Base-by-base conservation (phyloP, 306 rosid species). In the Gastrolobium villosum region DNA sequence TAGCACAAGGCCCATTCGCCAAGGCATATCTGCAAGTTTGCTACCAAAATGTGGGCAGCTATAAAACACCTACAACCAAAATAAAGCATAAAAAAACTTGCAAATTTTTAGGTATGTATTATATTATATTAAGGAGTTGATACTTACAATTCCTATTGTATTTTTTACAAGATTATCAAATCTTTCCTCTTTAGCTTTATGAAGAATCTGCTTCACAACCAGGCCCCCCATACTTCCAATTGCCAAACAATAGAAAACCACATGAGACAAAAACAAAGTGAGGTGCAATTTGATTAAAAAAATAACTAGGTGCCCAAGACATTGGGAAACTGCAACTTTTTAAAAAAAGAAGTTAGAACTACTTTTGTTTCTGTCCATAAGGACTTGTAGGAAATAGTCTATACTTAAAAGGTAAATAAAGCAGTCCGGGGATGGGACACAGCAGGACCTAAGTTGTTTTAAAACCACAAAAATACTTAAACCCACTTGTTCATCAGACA, bases 1-100 rank as follows among this genome's bases (percentile, higher is more conserved):
- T 76, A 95, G 88, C 35, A 95, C 94, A 70, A 92, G 70, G 62
- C 99, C 99, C 97, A 95, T 92, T 85, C 89, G 89, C 99, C 93
- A 92, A 62, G 99, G 99, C 95, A 92, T 90, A 75, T 95, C 99
- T 57, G 99, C 99, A 56, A 95, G 94, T 86, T 88, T 95, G 94
- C 99, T 95, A 73, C 99, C 99, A 65, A 93, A 95, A 84, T 95
- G 99, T 32, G 99, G 99, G 86, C 99, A 95, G 88, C 99, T 93
- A 69, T 95, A 95, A 87, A 92, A 95, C 80, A 93, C 93, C 99
- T 95, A 82, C 84, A 84, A 61, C 55, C 84, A 79, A 61, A 75
- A 41, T 41, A 76, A 80, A 49, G 79, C 45, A 77, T 78, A 14
- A 72, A 55, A 65, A 39, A 36, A 6, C 3, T 15, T 35, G 55